Conservation (phyloP, 1,284 basidiomycete genomes). For the Sporisorium scitamineum region DNA sequence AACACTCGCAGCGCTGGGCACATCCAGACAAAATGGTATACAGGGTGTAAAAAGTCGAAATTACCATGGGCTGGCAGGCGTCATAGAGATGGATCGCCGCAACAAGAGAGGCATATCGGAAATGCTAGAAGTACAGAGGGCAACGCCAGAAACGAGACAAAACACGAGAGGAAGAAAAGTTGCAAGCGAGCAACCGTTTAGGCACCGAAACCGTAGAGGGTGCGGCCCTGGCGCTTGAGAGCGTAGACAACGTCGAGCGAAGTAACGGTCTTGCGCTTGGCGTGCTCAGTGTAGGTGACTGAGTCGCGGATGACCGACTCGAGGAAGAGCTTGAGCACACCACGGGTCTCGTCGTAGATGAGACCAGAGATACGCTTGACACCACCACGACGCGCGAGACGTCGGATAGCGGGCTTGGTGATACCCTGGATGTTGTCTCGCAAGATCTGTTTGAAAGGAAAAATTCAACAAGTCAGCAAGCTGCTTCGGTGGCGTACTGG, state of each 20-base stretch:
- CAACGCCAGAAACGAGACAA: constrained; percentile 47
- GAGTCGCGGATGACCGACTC: constrained; percentile 88
- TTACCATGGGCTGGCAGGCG: constrained; percentile 51
- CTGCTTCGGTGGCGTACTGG: constrained; percentile 3
- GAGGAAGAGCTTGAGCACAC: constrained; percentile 84
- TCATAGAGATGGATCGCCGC: constrained; percentile 43
- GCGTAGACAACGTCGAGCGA: constrained; percentile 93
- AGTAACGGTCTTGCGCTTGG: constrained; percentile 91
- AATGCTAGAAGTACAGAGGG: constrained; percentile 56
- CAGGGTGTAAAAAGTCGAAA: constrained; percentile 49
- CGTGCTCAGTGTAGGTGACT: constrained; percentile 92
- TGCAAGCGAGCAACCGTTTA: constrained; percentile 39
- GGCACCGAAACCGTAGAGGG: constrained; percentile 77
- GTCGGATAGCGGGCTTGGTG: constrained; percentile 93
- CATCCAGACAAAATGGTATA: constrained; percentile 5
- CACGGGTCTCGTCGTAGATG: constrained; percentile 94
- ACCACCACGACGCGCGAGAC: constrained; percentile 89
- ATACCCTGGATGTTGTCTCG: constrained; percentile 73
- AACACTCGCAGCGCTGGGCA: not conserved
- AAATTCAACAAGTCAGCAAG: constrained; percentile 10
- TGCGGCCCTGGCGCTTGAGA: constrained; percentile 82
- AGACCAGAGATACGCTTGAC: constrained; percentile 77
- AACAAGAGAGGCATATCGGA: constrained; percentile 52
- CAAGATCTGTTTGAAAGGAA: constrained; percentile 47
- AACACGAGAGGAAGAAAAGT: constrained; percentile 10